Conservation (phyloP, 768 basidiomycete genomes). For the Russula griseocarnosa region DNA sequence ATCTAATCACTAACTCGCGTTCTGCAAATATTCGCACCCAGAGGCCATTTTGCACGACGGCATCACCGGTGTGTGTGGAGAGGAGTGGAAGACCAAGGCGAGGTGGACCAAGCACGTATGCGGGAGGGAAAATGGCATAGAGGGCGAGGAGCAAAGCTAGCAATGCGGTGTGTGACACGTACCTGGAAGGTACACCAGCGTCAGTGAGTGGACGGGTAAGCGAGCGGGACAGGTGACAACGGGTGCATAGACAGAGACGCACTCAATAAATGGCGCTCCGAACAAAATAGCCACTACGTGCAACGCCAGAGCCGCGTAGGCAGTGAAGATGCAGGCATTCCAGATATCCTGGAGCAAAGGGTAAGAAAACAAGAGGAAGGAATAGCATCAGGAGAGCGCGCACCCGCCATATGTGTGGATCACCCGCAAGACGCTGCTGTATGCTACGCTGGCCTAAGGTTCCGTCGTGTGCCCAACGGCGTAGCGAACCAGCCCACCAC, state of each 20-base stretch:
- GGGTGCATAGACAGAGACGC: conserved; percentile 23
- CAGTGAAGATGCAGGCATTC: conserved; percentile 52
- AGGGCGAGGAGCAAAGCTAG: conserved; percentile 66
- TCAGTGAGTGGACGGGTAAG: conserved; percentile 1
- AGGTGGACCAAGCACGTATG: conserved; percentile 65
- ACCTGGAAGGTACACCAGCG: conserved; percentile 3
- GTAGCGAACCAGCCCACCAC: conserved; percentile 72
- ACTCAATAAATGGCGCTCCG: conserved; percentile 70
- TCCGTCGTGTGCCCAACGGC: conserved; percentile 52
- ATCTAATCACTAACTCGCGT: conserved; percentile 55
- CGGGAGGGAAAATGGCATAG: conserved; percentile 61
- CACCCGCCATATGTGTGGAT: conserved; percentile 41
- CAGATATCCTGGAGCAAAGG: conserved; percentile 43
- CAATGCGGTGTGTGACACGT: conserved; percentile 57
- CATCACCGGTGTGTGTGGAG: conserved; percentile 36
- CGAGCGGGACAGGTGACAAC: neutral
- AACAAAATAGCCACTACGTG: conserved; percentile 57
- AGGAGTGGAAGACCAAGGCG: conserved; percentile 32
- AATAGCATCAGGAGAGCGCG: neutral
- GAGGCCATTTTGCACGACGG: conserved; percentile 54
- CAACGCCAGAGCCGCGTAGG: conserved; percentile 45
- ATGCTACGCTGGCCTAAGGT: conserved; percentile 42
- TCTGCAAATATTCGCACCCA: conserved; percentile 83
- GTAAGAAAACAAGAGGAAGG: conserved; percentile 12
- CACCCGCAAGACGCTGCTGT: conserved; percentile 41